phyloP scores from a whole-genome alignment of 495 filamentous ascomycete species.

The Chaetomidium leptoderma region DNA sequence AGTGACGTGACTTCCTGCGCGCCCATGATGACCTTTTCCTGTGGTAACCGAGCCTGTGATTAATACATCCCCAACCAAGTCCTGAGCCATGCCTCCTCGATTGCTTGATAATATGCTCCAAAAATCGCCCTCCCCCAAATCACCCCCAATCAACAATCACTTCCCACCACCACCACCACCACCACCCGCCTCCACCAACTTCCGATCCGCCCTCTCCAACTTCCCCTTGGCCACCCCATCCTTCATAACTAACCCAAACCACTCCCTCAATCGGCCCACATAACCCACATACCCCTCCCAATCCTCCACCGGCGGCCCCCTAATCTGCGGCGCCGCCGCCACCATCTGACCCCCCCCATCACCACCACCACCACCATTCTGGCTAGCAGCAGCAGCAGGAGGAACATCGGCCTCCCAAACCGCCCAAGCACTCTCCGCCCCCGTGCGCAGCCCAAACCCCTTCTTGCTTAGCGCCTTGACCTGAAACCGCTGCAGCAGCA shows the following conservation, averaged over 20 bases:
- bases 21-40: too few relatives aligned
- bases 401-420: conserved; percentile 55
- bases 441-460: conserved; percentile 45
- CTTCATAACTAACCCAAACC: conserved; percentile 34
- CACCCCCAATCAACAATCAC: background rate
- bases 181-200: conserved; percentile 15
- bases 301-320: conserved; percentile 44
- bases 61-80: too few relatives aligned
- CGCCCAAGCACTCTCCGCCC: conserved; percentile 56
- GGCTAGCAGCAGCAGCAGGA: too few relatives aligned
- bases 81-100: too few relatives aligned
- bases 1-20: too few relatives aligned
- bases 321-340: conserved; percentile 39
- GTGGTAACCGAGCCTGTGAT: too few relatives aligned
- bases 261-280: conserved; percentile 34
- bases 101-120: background rate
- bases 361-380: background rate
- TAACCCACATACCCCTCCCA: conserved; percentile 34
- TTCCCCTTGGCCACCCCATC: conserved; percentile 36
- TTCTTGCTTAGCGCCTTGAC: conserved; percentile 54
- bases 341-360: background rate
- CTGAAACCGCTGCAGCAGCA: conserved; percentile 71
- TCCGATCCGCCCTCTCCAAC: conserved; percentile 41
- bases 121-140: background rate
- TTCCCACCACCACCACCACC: background rate